Percentiles rank a stretch among this genome's conserved stretches.
Conservation (phyloP, 306 rosid species). For the apple (Malus domestica) region DNA sequence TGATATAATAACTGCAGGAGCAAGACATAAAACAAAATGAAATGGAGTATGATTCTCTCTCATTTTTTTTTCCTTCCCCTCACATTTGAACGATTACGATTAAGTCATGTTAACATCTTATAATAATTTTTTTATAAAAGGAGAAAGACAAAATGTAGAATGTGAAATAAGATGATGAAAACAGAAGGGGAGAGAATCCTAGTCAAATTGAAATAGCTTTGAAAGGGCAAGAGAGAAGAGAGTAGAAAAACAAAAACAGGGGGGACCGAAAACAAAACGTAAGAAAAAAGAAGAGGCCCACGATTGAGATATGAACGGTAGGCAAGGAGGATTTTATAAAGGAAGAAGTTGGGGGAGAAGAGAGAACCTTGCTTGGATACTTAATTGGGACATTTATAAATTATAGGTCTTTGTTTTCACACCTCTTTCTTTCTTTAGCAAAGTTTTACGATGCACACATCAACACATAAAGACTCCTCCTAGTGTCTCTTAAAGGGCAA, state of each 20-base stretch:
- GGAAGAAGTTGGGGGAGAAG: slow-evolving; percentile 4
- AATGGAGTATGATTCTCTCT: neutral
- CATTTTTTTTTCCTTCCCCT: fast-evolving
- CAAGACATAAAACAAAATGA: slow-evolving; percentile 1
- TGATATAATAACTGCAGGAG: neutral
- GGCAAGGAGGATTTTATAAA: slow-evolving; percentile 15
- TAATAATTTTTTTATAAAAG: no score
- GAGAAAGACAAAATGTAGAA: no score
- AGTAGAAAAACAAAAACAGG: slow-evolving; percentile 13
- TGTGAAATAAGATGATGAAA: no score
- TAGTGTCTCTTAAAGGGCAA: neutral
- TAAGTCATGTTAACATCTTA: no score
- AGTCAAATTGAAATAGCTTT: neutral
- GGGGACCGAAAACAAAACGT: slow-evolving; percentile 32
- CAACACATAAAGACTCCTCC: neutral
- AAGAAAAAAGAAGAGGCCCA: slow-evolving; percentile 31
- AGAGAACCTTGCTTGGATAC: slow-evolving; percentile 6
- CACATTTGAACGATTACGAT: no score
- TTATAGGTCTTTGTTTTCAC: slow-evolving; percentile 37
- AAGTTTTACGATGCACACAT: slow-evolving; percentile 14
- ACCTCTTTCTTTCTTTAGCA: slow-evolving; percentile 39
- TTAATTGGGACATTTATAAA: neutral
- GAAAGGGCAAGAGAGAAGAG: slow-evolving; percentile 19
- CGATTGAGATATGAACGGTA: slow-evolving; percentile 29
- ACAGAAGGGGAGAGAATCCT: fast-evolving